Percentiles rank a stretch among this genome's conserved stretches.
Evolutionary conservation across 2,329 filamentous ascomycete species (phyloP).

Genomic region (Davidsoniella virescens): DNA sequence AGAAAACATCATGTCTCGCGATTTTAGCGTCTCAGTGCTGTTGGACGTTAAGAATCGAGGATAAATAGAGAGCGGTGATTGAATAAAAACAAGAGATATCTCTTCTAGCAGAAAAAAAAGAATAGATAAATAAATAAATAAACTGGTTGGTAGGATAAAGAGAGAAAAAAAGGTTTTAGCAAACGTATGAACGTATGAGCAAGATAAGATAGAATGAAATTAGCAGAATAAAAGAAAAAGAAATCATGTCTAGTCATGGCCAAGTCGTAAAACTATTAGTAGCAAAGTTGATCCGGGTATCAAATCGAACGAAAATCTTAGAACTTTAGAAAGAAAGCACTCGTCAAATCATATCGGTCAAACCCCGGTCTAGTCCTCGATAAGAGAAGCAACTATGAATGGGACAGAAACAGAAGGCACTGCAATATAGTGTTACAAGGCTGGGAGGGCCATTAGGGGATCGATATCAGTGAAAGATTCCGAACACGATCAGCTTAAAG

Average conservation of each 20-base stretch:
- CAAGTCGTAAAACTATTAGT: slow-evolving; percentile 13
- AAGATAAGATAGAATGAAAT: slow-evolving; percentile 11
- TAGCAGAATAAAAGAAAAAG: slow-evolving; percentile 13
- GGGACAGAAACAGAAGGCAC: slow-evolving; percentile 12
- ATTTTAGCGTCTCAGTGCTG: slow-evolving; percentile 8
- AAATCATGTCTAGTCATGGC: slow-evolving; percentile 19
- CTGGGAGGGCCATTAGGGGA: slow-evolving; percentile 4
- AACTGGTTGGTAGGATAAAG: background rate
- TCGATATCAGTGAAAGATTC: slow-evolving; percentile 13
- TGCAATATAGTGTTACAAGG: slow-evolving; percentile 13
- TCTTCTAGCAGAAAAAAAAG: slow-evolving; percentile 15
- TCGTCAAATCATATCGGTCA: slow-evolving; percentile 13
- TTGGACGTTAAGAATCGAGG: slow-evolving; percentile 9
- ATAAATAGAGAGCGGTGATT: background rate
- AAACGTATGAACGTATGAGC: background rate
- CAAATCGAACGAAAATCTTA: background rate
- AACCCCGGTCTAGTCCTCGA: too few relatives aligned
- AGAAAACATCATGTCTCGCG: background rate
- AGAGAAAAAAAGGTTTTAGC: background rate
- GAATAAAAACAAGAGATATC: slow-evolving; percentile 1
- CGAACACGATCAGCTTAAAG: too few relatives aligned
- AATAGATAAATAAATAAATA: slow-evolving; percentile 3
- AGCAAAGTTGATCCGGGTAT: background rate
- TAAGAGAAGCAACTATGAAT: slow-evolving; percentile 8
- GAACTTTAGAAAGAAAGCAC: background rate